Evolutionary conservation across 2,329 filamentous ascomycete genomes (phyloP).

Genomic region (Fusarium sp.): DNA sequence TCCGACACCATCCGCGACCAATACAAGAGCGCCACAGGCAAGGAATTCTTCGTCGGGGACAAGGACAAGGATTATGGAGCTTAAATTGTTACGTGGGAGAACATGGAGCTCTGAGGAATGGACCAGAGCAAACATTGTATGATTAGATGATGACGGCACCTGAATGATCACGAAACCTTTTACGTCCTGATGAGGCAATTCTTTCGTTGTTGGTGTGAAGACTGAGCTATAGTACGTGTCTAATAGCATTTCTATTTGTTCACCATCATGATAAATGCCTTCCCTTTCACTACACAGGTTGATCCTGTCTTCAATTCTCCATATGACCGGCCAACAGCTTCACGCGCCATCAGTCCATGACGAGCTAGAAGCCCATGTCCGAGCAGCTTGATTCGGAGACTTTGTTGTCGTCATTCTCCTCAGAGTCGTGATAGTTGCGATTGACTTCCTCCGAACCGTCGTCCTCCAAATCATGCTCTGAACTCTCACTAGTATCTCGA

Average conservation of each 20-base stretch:
- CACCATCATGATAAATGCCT: neutral
- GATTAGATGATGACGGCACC: neutral
- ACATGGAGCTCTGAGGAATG: neutral
- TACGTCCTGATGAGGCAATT: neutral
- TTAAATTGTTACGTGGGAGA: neutral
- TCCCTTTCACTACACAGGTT: neutral
- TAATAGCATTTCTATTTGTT: neutral
- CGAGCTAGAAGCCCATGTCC: neutral
- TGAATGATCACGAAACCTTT: conserved; percentile 11
- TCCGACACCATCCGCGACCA: conserved; percentile 76
- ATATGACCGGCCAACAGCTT: neutral
- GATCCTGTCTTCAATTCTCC: neutral
- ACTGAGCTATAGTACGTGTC: neutral
- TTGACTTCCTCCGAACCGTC: too few relatives aligned
- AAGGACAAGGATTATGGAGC: conserved; percentile 63
- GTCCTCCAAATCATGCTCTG: neutral
- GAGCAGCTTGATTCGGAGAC: neutral
- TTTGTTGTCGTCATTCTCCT: too few relatives aligned
- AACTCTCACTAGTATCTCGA: neutral
- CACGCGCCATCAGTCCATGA: neutral
- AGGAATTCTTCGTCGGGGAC: conserved; percentile 76
- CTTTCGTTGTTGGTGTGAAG: neutral
- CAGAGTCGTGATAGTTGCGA: too few relatives aligned
- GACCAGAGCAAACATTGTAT: neutral
- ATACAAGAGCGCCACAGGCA: conserved; percentile 77